These are phyloP conservation scores for Torulaspora maleeae DNA, from an alignment of 805 yeast species.

Conservation along the genomic window DNA sequence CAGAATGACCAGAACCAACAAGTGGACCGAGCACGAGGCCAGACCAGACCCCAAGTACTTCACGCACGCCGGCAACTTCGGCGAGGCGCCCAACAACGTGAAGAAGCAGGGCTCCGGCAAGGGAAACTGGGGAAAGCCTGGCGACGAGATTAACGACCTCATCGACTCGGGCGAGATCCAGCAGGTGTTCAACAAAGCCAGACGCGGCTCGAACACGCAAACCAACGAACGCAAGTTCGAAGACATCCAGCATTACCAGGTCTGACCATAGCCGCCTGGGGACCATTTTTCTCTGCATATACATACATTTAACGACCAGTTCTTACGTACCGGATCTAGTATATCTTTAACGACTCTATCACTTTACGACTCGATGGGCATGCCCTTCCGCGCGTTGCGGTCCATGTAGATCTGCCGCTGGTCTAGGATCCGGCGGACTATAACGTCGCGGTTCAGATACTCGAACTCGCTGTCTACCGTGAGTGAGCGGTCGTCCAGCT, in stretches of 20 bases:
- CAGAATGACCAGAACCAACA: constrained; percentile 70
- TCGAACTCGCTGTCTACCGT: constrained; percentile 54
- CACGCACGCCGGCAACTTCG: constrained; percentile 66
- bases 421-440: constrained; percentile 67
- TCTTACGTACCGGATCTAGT: constrained; percentile 1
- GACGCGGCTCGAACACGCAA: constrained; percentile 50
- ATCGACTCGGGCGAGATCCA: constrained; percentile 54
- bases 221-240: constrained; percentile 41
- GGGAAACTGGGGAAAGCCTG: constrained; percentile 81
- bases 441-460: constrained; percentile 62
- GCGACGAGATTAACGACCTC: constrained; percentile 68
- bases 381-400: constrained; percentile 82
- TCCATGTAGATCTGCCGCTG: constrained; percentile 72
- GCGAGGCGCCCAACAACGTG: constrained; percentile 67
- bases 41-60: constrained; percentile 64
- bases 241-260: constrained; percentile 27
- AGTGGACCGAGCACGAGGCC: constrained; percentile 63
- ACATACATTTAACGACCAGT: constrained; percentile 1
- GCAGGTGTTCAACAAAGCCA: constrained; percentile 41
- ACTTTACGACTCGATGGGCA: constrained; percentile 31
- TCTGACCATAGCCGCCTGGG: background rate
- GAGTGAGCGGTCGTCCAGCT: constrained; percentile 40
- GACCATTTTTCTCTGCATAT: constrained; percentile 4
- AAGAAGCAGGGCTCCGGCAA: constrained; percentile 85
- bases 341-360: constrained; percentile 7